Percentiles rank a stretch among this genome's conserved stretches.
Evolutionary conservation across 2,329 filamentous ascomycete species (phyloP).

Genomic region (Diaporthe longicolla): DNA sequence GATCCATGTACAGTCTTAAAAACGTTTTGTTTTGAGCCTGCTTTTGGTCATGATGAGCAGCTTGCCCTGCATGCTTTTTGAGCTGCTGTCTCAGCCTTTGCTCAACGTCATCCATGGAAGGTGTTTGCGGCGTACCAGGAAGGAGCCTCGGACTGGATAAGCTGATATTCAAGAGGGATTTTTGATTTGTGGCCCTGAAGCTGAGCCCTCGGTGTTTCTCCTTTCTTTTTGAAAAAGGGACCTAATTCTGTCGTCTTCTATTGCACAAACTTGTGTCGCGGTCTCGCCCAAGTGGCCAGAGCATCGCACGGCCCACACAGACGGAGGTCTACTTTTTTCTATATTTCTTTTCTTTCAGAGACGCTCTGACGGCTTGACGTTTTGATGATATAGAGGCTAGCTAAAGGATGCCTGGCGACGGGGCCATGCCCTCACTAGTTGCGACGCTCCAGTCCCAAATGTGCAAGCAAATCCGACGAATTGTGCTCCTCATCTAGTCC

Average conservation of each 20-base stretch:
- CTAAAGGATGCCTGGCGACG: neutral
- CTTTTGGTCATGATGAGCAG: neutral
- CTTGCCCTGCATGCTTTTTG: constrained; percentile 7
- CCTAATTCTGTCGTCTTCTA: constrained; percentile 29
- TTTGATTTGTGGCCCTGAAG: constrained; percentile 27
- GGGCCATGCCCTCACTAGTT: constrained; percentile 18
- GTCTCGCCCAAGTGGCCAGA: constrained; percentile 6
- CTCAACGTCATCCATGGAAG: constrained; percentile 27
- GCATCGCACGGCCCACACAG: constrained; percentile 5
- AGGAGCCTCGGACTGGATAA: constrained; percentile 33
- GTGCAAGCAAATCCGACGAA: constrained; percentile 61
- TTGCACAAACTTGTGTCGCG: constrained; percentile 18
- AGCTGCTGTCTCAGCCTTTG: constrained; percentile 13
- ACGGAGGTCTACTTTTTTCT: constrained; percentile 10
- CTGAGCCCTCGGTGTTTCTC: neutral
- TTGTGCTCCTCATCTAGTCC: constrained; percentile 73
- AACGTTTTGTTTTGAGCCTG: neutral
- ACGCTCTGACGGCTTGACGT: constrained; percentile 5
- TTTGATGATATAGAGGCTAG: constrained; percentile 29
- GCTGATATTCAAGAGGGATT: constrained; percentile 37
- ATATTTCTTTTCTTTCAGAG: neutral
- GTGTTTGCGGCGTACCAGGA: constrained; percentile 42
- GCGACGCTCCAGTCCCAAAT: constrained; percentile 61
- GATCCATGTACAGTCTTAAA: neutral
- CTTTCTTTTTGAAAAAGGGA: neutral